Percentiles rank a stretch among this genome's conserved stretches.
phyloP scores from a whole-genome alignment of 805 yeast genomes.

The Clavispora santaluciae region DNA sequence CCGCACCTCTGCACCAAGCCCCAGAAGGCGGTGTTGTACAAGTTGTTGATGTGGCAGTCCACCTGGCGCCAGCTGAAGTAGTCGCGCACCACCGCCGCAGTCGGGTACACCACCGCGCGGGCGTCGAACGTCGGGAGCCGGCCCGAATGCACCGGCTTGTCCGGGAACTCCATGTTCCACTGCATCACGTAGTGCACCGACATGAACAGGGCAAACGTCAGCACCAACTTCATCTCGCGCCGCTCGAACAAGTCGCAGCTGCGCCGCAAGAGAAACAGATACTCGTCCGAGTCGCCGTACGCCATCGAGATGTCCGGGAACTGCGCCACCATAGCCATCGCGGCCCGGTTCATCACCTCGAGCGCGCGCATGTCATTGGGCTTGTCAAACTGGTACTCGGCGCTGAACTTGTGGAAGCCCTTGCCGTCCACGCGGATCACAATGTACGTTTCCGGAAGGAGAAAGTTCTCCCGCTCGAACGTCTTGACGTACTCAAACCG shows the following conservation, averaged over 20 bases:
- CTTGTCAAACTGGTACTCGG: slow-evolving; percentile 67
- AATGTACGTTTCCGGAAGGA: slow-evolving; percentile 77
- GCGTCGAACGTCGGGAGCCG: slow-evolving; percentile 87
- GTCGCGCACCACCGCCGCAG: slow-evolving; percentile 55
- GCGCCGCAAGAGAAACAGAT: slow-evolving; percentile 68
- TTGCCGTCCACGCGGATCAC: slow-evolving; percentile 89
- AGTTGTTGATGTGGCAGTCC: slow-evolving; percentile 91
- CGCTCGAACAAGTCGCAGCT: slow-evolving; percentile 73
- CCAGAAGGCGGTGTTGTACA: slow-evolving; percentile 95
- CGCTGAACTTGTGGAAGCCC: slow-evolving; percentile 85
- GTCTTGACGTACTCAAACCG: slow-evolving; percentile 79
- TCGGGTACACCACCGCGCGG: slow-evolving; percentile 83
- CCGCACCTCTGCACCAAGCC: slow-evolving; percentile 66
- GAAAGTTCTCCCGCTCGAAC: slow-evolving; percentile 68
- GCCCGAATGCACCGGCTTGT: slow-evolving; percentile 40
- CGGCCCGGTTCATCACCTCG: slow-evolving; percentile 76
- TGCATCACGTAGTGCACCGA: slow-evolving; percentile 67
- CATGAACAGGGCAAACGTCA: slow-evolving; percentile 78
- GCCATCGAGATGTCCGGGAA: slow-evolving; percentile 76
- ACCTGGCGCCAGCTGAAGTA: slow-evolving; percentile 94
- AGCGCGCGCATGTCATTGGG: slow-evolving; percentile 85
- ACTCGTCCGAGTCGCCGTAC: slow-evolving; percentile 95
- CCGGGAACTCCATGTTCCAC: slow-evolving; percentile 62
- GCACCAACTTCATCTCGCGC: slow-evolving; percentile 72
- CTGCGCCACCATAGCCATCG: slow-evolving; percentile 54